These are phyloP conservation scores for Aspergillus sclerotialis DNA, from an alignment of 2,329 filamentous ascomycete species.

Conservation along the genomic window DNA sequence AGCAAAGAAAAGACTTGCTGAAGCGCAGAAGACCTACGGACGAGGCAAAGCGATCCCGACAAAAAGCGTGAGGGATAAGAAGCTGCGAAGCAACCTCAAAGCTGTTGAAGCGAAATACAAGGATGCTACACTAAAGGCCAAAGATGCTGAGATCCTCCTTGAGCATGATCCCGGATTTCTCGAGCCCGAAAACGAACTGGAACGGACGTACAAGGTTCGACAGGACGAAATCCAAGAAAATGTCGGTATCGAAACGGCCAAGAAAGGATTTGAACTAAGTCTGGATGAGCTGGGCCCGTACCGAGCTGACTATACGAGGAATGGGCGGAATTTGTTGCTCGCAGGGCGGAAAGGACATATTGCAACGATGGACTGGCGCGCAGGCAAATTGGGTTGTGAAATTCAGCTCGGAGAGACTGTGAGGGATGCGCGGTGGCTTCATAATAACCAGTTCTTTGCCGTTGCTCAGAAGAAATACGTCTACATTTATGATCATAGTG, in stretches of 20 bases:
- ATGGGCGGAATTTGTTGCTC: constrained; percentile 77
- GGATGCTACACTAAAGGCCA: constrained; percentile 72
- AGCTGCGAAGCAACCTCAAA: constrained; percentile 73
- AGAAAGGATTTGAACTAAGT: constrained; percentile 87
- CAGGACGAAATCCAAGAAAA: constrained; percentile 75
- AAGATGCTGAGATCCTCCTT: constrained; percentile 90
- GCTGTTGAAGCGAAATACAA: constrained; percentile 76
- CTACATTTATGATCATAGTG: constrained; percentile 90
- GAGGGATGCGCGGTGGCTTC: constrained; percentile 81
- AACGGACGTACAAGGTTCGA: constrained; percentile 84
- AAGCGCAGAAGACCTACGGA: constrained; percentile 71
- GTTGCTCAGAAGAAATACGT: constrained; percentile 94
- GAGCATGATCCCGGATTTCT: constrained; percentile 82
- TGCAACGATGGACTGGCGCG: constrained; percentile 93
- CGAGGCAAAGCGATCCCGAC: constrained; percentile 69
- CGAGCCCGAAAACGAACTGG: constrained; percentile 79
- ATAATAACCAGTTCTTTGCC: constrained; percentile 89
- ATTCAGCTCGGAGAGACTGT: constrained; percentile 86
- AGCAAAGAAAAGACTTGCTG: constrained; percentile 32
- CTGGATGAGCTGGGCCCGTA: constrained; percentile 81
- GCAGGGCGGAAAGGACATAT: constrained; percentile 90
- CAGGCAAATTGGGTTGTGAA: constrained; percentile 85
- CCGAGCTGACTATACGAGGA: constrained; percentile 78
- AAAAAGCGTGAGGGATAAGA: constrained; percentile 77
- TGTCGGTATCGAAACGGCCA: constrained; percentile 75